Percentiles rank a stretch among this genome's conserved stretches.
phyloP scores from a whole-genome alignment of 345 rosid species.

The Melaleuca alternifolia region DNA sequence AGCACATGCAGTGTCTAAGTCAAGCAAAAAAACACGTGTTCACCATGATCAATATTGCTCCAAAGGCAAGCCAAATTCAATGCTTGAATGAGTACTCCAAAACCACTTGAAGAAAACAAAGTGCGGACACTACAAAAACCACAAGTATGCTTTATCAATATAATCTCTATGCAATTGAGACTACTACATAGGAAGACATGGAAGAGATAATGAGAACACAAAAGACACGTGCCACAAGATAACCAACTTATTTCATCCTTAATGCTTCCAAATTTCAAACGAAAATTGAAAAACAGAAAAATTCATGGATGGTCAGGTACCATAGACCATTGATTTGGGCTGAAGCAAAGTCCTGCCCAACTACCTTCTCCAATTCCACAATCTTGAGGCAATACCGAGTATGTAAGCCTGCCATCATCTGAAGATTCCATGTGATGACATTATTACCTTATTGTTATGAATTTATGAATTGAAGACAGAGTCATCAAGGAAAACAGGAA shows the following conservation, averaged over 20 bases:
- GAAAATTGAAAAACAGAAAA: not conserved
- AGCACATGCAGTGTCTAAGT: not conserved
- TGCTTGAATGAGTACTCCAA: not conserved
- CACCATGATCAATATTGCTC: not conserved
- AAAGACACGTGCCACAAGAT: not conserved
- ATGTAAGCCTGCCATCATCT: conserved; percentile 42
- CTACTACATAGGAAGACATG: not conserved
- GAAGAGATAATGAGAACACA: not conserved
- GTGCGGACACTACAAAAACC: not conserved
- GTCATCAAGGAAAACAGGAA: not conserved
- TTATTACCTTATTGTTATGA: not conserved
- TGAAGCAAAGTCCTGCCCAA: conserved; percentile 69
- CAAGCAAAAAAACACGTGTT: not conserved
- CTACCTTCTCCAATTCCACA: conserved; percentile 67
- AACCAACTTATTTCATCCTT: not conserved
- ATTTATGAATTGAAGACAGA: not conserved
- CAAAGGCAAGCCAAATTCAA: not conserved
- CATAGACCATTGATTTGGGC: conserved; percentile 60
- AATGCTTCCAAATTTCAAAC: not conserved
- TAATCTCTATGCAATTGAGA: not conserved
- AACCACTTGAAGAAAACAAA: not conserved
- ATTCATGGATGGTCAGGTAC: conserved; percentile 11
- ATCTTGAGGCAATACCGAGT: conserved; percentile 55
- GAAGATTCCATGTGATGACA: not conserved
- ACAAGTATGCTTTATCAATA: not conserved